phyloP scores from a whole-genome alignment of 441 rosid species.

The Syzygium syzygioides region DNA sequence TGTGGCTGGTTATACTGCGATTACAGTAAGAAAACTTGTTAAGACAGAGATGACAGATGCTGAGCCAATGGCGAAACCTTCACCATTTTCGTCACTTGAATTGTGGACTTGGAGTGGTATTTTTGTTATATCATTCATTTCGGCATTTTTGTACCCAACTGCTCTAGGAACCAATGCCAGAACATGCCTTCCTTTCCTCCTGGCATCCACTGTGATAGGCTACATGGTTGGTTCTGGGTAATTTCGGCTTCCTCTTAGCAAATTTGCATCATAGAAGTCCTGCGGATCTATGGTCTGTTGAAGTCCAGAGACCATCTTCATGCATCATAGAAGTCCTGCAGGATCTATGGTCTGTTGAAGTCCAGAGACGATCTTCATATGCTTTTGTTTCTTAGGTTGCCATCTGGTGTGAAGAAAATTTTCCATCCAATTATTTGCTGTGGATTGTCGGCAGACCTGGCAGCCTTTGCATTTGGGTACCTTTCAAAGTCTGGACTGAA shows the following conservation, averaged over 20 bases:
- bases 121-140: conserved; percentile 59
- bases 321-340: background rate
- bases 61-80: conserved; percentile 87
- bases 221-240: conserved; percentile 92
- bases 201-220: conserved; percentile 88
- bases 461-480: conserved; percentile 79
- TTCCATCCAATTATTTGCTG: conserved; percentile 94
- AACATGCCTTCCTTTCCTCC: conserved; percentile 89
- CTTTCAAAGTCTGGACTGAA: conserved; percentile 75
- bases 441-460: conserved; percentile 73
- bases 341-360: background rate
- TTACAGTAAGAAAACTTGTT: conserved; percentile 76
- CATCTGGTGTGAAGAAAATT: conserved; percentile 60
- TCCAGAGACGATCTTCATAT: background rate
- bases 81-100: conserved; percentile 67
- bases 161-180: conserved; percentile 70
- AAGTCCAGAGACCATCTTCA: background rate
- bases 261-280: background rate
- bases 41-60: conserved; percentile 85
- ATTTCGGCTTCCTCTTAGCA: background rate
- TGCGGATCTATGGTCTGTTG: background rate
- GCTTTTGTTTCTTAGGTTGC: conserved; percentile 45
- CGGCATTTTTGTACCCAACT: conserved; percentile 61
- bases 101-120: conserved; percentile 72
- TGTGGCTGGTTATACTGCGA: conserved; percentile 86